Base-by-base conservation (phyloP, 495 filamentous ascomycete species). In the Xylaria intraflava region DNA sequence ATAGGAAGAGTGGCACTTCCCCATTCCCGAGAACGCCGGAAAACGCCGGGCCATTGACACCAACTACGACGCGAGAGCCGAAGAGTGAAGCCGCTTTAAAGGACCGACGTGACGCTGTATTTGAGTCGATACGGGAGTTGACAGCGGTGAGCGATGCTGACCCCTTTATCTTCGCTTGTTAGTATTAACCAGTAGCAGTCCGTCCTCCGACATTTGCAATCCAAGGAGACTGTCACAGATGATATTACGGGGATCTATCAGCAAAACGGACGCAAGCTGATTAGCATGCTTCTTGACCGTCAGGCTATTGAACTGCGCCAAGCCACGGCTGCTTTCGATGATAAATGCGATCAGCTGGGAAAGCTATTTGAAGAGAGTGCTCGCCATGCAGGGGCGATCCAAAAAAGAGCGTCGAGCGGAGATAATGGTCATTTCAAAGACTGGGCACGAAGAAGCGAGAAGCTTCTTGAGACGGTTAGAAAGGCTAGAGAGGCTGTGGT, bases 261-360 rank as follows among this genome's bases (percentile, higher is more conserved):
- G 40, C 46, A 23, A 38, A 56, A 27, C 22, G 54, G 46, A 4
- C 38, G 4, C 0, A 23, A 40, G 11, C 6, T 45, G 9, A 27
- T 40, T 29, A 17, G 30, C 6, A 24, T 4, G n/a, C 8, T 49
- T 24, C 45, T 49, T 33, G 36, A 49, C 38, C 45, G 45, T 17
- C 52, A 55, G 45, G 19, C 52, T 12, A 43, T 19, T 31, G 52
- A 55, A 43, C 44, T 55, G 10, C 3, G 36, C n/a, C 44, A 55
- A 19, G n/a, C 24, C 16, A 27, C 17, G 8, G 6, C 24, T 14
- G 27, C 20, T 33, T 55, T 47, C 20, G 36, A 55, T 16, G 19
- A 29, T 3, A 55, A 26, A 3, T 42, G 44, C 22, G 22, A 4
- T 8, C 35, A 33, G n/a, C 27, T 55, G 40, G 24, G 6, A 17